phyloP scores from a whole-genome alignment of 768 basidiomycete genomes.

The Suillus lakei region DNA sequence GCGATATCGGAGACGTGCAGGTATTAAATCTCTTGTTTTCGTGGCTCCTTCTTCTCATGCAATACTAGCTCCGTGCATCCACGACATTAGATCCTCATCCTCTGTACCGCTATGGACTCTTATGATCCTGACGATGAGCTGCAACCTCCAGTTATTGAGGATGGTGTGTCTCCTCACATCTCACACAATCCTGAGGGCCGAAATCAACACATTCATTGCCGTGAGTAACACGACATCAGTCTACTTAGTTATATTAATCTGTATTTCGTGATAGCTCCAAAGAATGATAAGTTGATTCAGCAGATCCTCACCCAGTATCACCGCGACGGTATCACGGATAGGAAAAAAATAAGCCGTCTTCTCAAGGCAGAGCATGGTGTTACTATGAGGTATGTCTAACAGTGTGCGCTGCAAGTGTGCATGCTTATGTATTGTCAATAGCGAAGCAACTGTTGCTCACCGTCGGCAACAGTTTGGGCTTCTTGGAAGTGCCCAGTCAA shows the following conservation, averaged over 20 bases:
- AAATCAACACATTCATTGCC: too few species aligned
- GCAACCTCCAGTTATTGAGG: too few species aligned
- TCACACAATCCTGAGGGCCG: too few species aligned
- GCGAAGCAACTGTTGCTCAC: slow-evolving; percentile 33
- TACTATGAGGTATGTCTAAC: slow-evolving; percentile 28
- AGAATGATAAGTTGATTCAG: slow-evolving; percentile 22
- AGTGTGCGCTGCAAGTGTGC: background rate
- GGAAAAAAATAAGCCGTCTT: slow-evolving; percentile 23
- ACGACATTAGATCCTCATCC: too few species aligned
- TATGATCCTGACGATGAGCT: too few species aligned
- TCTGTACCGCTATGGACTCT: too few species aligned
- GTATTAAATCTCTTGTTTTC: too few species aligned
- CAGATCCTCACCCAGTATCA: slow-evolving; percentile 25
- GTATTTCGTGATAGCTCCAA: slow-evolving; percentile 16
- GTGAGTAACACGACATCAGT: too few species aligned
- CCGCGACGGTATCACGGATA: slow-evolving; percentile 25
- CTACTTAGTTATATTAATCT: background rate
- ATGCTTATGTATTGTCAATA: slow-evolving; percentile 9
- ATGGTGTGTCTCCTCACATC: too few species aligned
- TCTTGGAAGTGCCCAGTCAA: slow-evolving; percentile 32
- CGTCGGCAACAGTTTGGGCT: slow-evolving; percentile 30
- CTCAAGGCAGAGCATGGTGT: slow-evolving; percentile 31
- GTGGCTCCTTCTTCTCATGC: too few species aligned
- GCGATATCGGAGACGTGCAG: too few species aligned
- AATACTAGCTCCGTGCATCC: too few species aligned